Evolutionary conservation across 2,329 filamentous ascomycete genomes (phyloP).

Genomic region (Fusarium sp.): DNA sequence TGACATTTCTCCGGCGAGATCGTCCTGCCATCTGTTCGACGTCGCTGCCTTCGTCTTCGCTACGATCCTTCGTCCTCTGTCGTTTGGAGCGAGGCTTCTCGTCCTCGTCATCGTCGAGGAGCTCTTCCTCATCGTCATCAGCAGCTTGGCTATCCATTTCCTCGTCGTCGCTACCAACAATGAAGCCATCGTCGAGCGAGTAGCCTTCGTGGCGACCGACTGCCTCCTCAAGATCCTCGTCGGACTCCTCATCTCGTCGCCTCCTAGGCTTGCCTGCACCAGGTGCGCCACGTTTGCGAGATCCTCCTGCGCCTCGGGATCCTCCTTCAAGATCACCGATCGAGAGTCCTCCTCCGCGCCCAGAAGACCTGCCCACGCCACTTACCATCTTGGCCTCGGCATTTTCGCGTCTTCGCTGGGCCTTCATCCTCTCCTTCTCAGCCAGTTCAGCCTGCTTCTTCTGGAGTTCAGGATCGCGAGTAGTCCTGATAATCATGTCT

Average conservation of each 20-base stretch:
- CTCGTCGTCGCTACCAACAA: conserved; percentile 81
- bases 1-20: conserved; percentile 65
- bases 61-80: conserved; percentile 61
- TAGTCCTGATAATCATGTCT: conserved; percentile 76
- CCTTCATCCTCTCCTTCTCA: conserved; percentile 78
- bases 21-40: conserved; percentile 62
- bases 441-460: conserved; percentile 79
- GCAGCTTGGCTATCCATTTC: conserved; percentile 71
- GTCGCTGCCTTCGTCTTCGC: conserved; percentile 62
- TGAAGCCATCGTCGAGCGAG: conserved; percentile 82
- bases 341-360: conserved; percentile 68
- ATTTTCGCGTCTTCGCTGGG: conserved; percentile 74
- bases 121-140: conserved; percentile 70
- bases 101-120: conserved; percentile 66
- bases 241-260: conserved; percentile 78
- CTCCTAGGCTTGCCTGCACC: conserved; percentile 64
- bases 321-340: conserved; percentile 76
- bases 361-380: conserved; percentile 58
- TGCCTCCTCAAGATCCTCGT: conserved; percentile 75
- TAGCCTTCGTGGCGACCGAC: conserved; percentile 77
- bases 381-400: conserved; percentile 73
- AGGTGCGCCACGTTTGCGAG: conserved; percentile 65
- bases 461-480: conserved; percentile 79
- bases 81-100: conserved; percentile 61
- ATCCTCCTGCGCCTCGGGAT: conserved; percentile 59